Evolutionary conservation across 768 basidiomycete species (phyloP), one percentile per base, ranked within the genome.

Genomic region (Tulasnella sp.): DNA sequence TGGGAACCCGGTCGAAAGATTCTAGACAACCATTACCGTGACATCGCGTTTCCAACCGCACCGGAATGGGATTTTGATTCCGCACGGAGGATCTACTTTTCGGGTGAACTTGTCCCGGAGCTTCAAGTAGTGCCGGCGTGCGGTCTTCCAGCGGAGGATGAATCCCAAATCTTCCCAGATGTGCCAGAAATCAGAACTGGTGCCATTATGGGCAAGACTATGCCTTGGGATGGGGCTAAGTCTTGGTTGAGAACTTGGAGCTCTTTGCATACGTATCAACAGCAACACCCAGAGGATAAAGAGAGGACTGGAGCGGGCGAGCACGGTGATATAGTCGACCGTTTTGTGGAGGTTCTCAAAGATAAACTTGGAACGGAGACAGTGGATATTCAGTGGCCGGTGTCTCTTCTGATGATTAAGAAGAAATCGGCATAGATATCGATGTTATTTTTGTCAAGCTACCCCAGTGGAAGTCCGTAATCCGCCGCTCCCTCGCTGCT

Each of bases 1-100:
- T 96, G 94, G 89, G 89, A 95, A 82, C 94, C 95, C 0, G 95
- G 95, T 21, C 88, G 95, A 18, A 89, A 89, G 0, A 91, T 95
- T 81, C 88, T 96, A 34, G 92, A 93, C 78, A 87, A 87, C 8
- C 90, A 93, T 82, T 88, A 96, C 3, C 87, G 90, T 9, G 90
- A 90, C 39, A 88, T 96, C n/a, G 93, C 84, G 1, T 84, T 85
- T 81, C 85, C 85, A 2, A 36, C 74, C 14, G 52, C 73, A 14
- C 14, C 73, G 31, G 56, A 68, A 8, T 85, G 83, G 83, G 83
- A 84, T 75, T 38, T 81, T 0, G 27, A 77, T 2, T 80, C 84
- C 2, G 82, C 81, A 19, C 44, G 83, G 14, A 78, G 84, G 0
- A 62, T 85, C 27, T 81, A 83, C 74, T 44, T 73, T 78, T 88